These are phyloP conservation scores for Rhizopus stolonifer DNA, from an alignment of 371 early-diverging fungal genomes.

Conservation along the genomic window DNA sequence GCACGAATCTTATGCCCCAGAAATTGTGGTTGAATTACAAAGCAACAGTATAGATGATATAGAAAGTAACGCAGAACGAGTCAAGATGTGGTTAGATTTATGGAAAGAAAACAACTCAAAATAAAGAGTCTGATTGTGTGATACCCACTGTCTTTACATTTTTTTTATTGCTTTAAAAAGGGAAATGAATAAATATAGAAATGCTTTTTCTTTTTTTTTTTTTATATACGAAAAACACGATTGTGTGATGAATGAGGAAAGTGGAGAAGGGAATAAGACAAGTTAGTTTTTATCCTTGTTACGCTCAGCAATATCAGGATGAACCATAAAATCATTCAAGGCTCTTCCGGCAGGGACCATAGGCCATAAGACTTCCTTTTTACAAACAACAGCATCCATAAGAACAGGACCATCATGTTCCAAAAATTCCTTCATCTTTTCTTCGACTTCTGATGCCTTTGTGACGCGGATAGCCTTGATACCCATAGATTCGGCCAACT, in stretches of 20 bases:
- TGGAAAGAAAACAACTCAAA: conserved; percentile 39
- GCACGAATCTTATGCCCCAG: conserved; percentile 75
- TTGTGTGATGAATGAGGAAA: not conserved
- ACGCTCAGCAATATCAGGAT: conserved; percentile 38
- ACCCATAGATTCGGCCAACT: conserved; percentile 93
- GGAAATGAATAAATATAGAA: conserved; percentile 2
- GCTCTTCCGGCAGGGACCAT: conserved; percentile 97
- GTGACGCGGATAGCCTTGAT: conserved; percentile 85
- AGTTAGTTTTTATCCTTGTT: conserved; percentile 11
- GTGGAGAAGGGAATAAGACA: not conserved
- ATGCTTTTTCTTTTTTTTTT: conserved; percentile 3
- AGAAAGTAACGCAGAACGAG: conserved; percentile 82
- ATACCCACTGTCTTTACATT: too few relatives aligned
- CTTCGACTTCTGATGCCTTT: conserved; percentile 82
- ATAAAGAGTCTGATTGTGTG: too few relatives aligned
- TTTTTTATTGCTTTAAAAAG: not conserved
- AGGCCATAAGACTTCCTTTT: conserved; percentile 91
- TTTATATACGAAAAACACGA: not conserved
- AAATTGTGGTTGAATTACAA: conserved; percentile 78
- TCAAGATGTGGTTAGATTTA: conserved; percentile 69
- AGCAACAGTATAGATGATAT: conserved; percentile 86
- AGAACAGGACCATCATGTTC: conserved; percentile 85
- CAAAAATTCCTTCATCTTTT: conserved; percentile 87
- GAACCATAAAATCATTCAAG: conserved; percentile 79
- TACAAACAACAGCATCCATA: conserved; percentile 88